These are phyloP conservation scores for Pleomassaria siparia DNA, from an alignment of 2,329 filamentous ascomycete genomes.

Conservation along the genomic window DNA sequence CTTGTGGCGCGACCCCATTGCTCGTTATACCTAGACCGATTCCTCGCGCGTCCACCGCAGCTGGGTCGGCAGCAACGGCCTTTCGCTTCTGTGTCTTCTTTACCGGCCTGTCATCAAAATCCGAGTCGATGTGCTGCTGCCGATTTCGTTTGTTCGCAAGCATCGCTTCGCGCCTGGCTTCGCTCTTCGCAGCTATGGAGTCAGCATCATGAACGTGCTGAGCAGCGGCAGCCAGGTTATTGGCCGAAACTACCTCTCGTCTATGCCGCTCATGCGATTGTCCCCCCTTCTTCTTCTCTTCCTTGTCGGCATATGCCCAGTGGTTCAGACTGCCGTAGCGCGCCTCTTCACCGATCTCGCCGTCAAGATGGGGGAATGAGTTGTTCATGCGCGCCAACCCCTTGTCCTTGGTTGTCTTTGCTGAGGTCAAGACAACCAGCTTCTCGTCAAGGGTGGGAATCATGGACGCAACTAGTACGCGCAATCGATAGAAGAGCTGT, in stretches of 20 bases:
- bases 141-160: conserved; percentile 70
- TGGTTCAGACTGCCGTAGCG: conserved; percentile 88
- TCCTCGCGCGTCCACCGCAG: conserved; percentile 41
- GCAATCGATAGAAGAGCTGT: conserved; percentile 75
- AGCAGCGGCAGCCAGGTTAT: conserved; percentile 68
- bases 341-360: conserved; percentile 91
- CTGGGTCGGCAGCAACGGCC: conserved; percentile 52
- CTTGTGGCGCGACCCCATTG: conserved; percentile 56
- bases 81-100: conserved; percentile 70
- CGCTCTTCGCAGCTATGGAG: conserved; percentile 76
- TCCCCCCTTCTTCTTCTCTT: conserved; percentile 58
- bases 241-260: conserved; percentile 75
- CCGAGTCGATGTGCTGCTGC: conserved; percentile 73
- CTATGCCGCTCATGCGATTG: conserved; percentile 71
- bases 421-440: conserved; percentile 92
- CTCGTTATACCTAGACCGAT: conserved; percentile 67
- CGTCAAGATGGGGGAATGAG: conserved; percentile 81
- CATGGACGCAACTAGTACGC: conserved; percentile 78
- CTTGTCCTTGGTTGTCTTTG: conserved; percentile 83
- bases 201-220: conserved; percentile 79
- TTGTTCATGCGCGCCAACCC: conserved; percentile 83
- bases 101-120: conserved; percentile 68
- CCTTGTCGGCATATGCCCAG: conserved; percentile 91
- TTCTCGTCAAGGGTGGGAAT: conserved; percentile 94
- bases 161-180: conserved; percentile 79